Percentiles rank a stretch among this genome's conserved stretches.
These are phyloP conservation scores for Achaetomium macrosporum DNA, from an alignment of 2,329 filamentous ascomycete genomes.

Conservation along the genomic window DNA sequence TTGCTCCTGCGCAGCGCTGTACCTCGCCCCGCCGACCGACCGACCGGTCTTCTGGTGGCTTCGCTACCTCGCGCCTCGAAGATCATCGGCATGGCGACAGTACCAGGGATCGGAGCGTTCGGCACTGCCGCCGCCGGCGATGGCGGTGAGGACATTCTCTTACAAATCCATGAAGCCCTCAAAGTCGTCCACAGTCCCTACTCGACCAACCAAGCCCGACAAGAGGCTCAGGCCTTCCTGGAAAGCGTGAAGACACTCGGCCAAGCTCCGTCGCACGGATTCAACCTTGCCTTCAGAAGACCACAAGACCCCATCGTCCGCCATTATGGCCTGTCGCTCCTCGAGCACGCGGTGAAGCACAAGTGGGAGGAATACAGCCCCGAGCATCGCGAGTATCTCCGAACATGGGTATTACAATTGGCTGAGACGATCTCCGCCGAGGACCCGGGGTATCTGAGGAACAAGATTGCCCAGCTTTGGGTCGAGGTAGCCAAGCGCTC, in stretches of 20 bases:
- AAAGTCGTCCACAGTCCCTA: conserved; percentile 79
- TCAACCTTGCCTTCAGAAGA: conserved; percentile 69
- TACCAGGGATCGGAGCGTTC: conserved; percentile 16
- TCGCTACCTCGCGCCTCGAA: background rate
- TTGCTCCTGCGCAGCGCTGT: conserved; percentile 7
- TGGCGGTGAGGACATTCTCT: conserved; percentile 38
- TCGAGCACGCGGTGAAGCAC: conserved; percentile 86
- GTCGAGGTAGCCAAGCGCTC: conserved; percentile 87
- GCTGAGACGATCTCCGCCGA: conserved; percentile 63
- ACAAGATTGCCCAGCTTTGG: conserved; percentile 93
- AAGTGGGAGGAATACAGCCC: conserved; percentile 68
- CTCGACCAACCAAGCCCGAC: conserved; percentile 73
- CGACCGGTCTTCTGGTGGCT: background rate
- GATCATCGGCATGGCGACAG: conserved; percentile 12
- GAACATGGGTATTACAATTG: conserved; percentile 72
- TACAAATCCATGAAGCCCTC: conserved; percentile 75
- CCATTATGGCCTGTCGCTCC: conserved; percentile 86
- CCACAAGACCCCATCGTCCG: conserved; percentile 75
- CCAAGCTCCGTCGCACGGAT: conserved; percentile 80
- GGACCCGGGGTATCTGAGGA: conserved; percentile 78
- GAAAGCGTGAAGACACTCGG: conserved; percentile 75
- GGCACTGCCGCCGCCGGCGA: conserved; percentile 10
- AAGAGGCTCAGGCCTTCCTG: conserved; percentile 78
- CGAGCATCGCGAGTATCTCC: conserved; percentile 62
- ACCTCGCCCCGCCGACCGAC: background rate